Evolutionary conservation across 805 yeast species (phyloP).

Genomic region (Teunomyces barrocoloradensis): DNA sequence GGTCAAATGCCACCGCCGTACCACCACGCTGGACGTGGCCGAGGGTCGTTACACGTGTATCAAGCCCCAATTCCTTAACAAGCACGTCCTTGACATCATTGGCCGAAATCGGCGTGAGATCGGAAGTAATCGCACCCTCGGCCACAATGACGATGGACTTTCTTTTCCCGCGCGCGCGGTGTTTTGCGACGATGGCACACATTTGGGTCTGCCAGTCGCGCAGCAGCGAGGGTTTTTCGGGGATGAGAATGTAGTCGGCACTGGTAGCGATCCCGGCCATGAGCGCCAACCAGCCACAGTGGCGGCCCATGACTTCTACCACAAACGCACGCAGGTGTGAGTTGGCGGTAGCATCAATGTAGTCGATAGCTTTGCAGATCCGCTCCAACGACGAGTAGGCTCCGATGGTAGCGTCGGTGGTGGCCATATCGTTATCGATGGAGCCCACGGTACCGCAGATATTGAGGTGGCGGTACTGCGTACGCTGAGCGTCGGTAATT

Average conservation of each 20-base stretch:
- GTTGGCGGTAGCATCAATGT: slow-evolving; percentile 95
- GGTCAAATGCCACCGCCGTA: slow-evolving; percentile 92
- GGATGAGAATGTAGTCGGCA: slow-evolving; percentile 92
- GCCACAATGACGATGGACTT: slow-evolving; percentile 96
- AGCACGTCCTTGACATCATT: slow-evolving; percentile 79
- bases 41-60: slow-evolving; percentile 89
- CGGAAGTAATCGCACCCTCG: slow-evolving; percentile 90
- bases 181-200: slow-evolving; percentile 70
- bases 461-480: slow-evolving; percentile 67
- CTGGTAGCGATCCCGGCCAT: slow-evolving; percentile 97
- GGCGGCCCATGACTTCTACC: slow-evolving; percentile 98
- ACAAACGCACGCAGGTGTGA: slow-evolving; percentile 98
- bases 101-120: slow-evolving; percentile 76
- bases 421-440: slow-evolving; percentile 96
- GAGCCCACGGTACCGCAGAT: slow-evolving; percentile 96
- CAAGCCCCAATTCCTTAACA: slow-evolving; percentile 74
- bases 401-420: slow-evolving; percentile 95
- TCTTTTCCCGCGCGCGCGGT: slow-evolving; percentile 84
- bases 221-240: slow-evolving; percentile 84
- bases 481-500: slow-evolving; percentile 57
- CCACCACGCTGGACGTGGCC: slow-evolving; percentile 99
- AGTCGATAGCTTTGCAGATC: slow-evolving; percentile 91
- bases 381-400: slow-evolving; percentile 92
- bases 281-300: slow-evolving; percentile 97
- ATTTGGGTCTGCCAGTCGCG: slow-evolving; percentile 79